Evolutionary conservation across 495 filamentous ascomycete species (phyloP).

Genomic region (Aspergillus ostianus): DNA sequence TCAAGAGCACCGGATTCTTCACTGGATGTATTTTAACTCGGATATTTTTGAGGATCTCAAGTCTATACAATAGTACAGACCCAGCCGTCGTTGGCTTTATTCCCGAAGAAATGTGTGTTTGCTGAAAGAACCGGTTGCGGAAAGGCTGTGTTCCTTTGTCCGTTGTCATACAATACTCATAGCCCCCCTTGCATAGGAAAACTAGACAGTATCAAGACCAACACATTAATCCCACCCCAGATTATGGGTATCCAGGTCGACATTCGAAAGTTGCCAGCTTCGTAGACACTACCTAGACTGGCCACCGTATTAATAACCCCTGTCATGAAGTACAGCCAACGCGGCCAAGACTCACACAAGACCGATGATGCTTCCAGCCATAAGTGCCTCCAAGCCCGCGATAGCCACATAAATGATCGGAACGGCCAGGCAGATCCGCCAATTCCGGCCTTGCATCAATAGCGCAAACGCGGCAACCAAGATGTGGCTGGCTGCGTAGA

Average conservation of each 20-base stretch:
- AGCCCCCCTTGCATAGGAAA: slow-evolving; percentile 95
- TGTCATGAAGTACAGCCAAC: background rate
- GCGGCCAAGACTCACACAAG: slow-evolving; percentile 65
- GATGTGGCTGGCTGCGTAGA: slow-evolving; percentile 44
- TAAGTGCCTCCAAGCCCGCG: slow-evolving; percentile 74
- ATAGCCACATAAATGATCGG: slow-evolving; percentile 73
- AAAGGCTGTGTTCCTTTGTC: background rate
- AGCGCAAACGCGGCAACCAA: slow-evolving; percentile 69
- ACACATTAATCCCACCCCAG: slow-evolving; percentile 87
- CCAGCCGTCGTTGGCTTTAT: background rate
- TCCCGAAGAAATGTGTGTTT: background rate
- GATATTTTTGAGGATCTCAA: background rate
- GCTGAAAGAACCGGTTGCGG: background rate
- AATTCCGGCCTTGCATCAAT: slow-evolving; percentile 64
- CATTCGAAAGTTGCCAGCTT: slow-evolving; percentile 86
- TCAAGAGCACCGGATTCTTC: background rate
- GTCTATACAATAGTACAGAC: slow-evolving; percentile 6
- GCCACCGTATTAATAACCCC: slow-evolving; percentile 8
- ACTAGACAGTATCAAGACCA: slow-evolving; percentile 87
- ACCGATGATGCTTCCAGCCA: slow-evolving; percentile 88
- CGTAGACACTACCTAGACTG: slow-evolving; percentile 85
- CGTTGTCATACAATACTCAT: slow-evolving; percentile 29
- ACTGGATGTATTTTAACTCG: slow-evolving; percentile 8
- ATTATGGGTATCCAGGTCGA: slow-evolving; percentile 96
- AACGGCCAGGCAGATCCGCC: slow-evolving; percentile 73